Base-by-base conservation (phyloP, 768 basidiomycete genomes). In the Baorangia bicolor region DNA sequence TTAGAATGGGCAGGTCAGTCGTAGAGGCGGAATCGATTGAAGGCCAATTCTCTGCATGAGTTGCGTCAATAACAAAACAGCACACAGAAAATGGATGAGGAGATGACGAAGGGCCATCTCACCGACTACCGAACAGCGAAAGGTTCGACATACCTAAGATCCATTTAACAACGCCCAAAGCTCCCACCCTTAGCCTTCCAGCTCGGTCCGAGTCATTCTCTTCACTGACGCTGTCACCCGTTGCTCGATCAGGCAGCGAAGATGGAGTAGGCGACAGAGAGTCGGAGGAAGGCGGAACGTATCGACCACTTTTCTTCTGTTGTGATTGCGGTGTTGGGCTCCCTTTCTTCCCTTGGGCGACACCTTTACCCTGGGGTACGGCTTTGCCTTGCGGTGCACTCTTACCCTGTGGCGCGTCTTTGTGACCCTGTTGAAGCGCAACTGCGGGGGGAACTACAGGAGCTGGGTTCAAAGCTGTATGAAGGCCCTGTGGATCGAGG, bases 121-220 rank as follows among this genome's bases (percentile, higher is more conserved):
- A 34, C 42, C 37, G n/a, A 57, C 37, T 27, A 13, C 37, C n/a
- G 37, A 45, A n/a, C 16, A 43, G 23, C 20, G 31, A 43, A 49
- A 53, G 65, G 33, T 45, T 30, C 18, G 21, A 74, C 81, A 46
- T 68, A 89, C 87, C 81, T 49, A 90, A 48, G 4, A 87, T 65
- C 81, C 85, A 89, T 56, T 75, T 76, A 12, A 89, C 59, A 8
- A 81, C 82, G 13, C 88, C 88, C 18, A 93, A 74, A 4, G 83
- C 87, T 30, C 83, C 81, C 13, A 88, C 79, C 20, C 92, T 77
- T 46, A 93, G 59, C 48, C 92, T 77, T 9, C 87, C 90, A 44
- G 77, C 79, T 42, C 87, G 73, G 63, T 94, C 92, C n/a, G 70
- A 65, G 49, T 87, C 85, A 41, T 71, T 80, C 70, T 94, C 92